These are phyloP conservation scores for Arachis hypogaea DNA, from an alignment of 306 rosid genomes.

Conservation along the genomic window DNA sequence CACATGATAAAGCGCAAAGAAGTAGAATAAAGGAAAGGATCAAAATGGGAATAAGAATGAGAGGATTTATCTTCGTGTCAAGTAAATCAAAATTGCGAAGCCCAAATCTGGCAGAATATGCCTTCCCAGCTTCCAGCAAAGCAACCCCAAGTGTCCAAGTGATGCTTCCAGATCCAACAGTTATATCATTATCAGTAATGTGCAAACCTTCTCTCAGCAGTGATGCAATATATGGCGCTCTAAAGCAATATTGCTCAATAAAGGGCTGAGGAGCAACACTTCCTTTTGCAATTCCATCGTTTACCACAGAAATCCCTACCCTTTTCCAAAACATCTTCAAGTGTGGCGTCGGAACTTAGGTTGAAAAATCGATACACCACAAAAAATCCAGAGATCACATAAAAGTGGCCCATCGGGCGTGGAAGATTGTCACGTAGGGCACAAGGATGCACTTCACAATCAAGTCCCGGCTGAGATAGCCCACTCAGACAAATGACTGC, in stretches of 20 bases:
- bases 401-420: constrained; percentile 75
- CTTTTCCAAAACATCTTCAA: constrained; percentile 87
- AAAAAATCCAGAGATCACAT: constrained; percentile 84
- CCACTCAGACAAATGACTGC: constrained; percentile 89
- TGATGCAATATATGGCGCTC: constrained; percentile 80
- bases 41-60: constrained; percentile 62
- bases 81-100: constrained; percentile 62
- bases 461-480: constrained; percentile 57
- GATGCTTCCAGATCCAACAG: constrained; percentile 92
- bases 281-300: constrained; percentile 76
- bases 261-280: constrained; percentile 95
- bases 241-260: constrained; percentile 94
- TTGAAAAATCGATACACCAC: constrained; percentile 90
- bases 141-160: constrained; percentile 99
- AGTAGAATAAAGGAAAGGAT: constrained; percentile 63
- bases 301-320: constrained; percentile 81
- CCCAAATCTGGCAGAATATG: constrained; percentile 59
- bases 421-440: constrained; percentile 68
- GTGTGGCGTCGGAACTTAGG: constrained; percentile 70
- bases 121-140: constrained; percentile 83
- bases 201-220: constrained; percentile 95
- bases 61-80: constrained; percentile 66
- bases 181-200: constrained; percentile 67
- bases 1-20: constrained; percentile 69
- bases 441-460: constrained; percentile 89